Percentiles rank a stretch among this genome's conserved stretches.
phyloP scores from a whole-genome alignment of 169 alveolate species.

The Plasmodium blacklocki region DNA sequence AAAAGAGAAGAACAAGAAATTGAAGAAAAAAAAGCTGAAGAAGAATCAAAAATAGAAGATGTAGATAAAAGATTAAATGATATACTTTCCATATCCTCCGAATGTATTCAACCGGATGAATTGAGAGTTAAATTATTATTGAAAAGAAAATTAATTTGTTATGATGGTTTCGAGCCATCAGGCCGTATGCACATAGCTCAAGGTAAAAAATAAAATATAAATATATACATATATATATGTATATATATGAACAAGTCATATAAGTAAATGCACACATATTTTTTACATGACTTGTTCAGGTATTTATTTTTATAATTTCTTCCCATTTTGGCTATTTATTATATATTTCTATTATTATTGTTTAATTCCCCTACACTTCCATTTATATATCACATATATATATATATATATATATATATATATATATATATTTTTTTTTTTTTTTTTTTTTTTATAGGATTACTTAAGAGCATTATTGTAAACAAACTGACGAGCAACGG shows the following conservation, averaged over 20 bases:
- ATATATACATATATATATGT: background rate
- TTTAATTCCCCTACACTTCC: background rate
- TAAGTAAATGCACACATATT: too few relatives aligned
- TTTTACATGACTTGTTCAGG: too few relatives aligned
- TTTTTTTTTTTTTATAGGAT: constrained; percentile 24
- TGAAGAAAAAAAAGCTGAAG: constrained; percentile 29
- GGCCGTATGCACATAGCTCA: constrained; percentile 99
- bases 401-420: constrained; percentile 6
- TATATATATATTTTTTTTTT: background rate
- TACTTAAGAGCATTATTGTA: constrained; percentile 90
- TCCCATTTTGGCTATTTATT: too few relatives aligned
- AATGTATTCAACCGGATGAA: constrained; percentile 87
- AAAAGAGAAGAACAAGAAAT: constrained; percentile 38
- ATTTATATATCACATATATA: background rate
- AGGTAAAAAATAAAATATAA: constrained; percentile 85
- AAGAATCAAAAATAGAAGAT: constrained; percentile 23
- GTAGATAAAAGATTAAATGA: constrained; percentile 79
- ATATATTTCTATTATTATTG: too few relatives aligned
- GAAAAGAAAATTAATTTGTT: constrained; percentile 87
- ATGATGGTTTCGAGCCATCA: constrained; percentile 99
- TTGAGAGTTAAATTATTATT: constrained; percentile 29
- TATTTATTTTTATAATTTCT: too few relatives aligned
- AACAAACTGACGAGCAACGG: constrained; percentile 97
- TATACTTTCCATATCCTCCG: constrained; percentile 86
- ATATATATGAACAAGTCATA: background rate